These are phyloP conservation scores for Aureobasidium uvarum DNA, from an alignment of 2,329 filamentous ascomycete species.

Conservation along the genomic window DNA sequence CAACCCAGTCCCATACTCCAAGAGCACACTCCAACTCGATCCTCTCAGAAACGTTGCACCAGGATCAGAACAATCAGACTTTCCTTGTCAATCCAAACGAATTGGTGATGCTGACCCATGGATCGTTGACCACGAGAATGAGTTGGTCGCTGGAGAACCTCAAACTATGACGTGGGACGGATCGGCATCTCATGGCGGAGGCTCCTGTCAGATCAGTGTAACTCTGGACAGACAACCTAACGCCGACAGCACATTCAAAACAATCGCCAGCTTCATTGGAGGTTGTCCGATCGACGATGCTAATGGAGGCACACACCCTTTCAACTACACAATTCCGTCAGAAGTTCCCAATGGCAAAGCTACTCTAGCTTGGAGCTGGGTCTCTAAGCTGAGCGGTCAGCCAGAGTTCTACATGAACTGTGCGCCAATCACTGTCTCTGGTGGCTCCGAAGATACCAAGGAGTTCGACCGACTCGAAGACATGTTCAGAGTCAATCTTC, in stretches of 20 bases:
- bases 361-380: constrained; percentile 88
- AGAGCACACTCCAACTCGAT: constrained; percentile 56
- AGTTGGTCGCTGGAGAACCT: constrained; percentile 29
- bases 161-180: constrained; percentile 63
- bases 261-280: constrained; percentile 84
- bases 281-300: constrained; percentile 67
- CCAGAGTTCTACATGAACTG: constrained; percentile 99
- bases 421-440: constrained; percentile 66
- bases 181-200: constrained; percentile 81
- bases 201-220: constrained; percentile 85
- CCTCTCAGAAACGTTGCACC: constrained; percentile 60
- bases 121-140: constrained; percentile 59
- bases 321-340: constrained; percentile 68
- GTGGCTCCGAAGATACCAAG: constrained; percentile 50
- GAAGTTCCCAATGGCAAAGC: constrained; percentile 73
- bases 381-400: constrained; percentile 81
- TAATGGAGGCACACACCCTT: constrained; percentile 49
- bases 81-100: constrained; percentile 70
- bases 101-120: constrained; percentile 56
- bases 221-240: constrained; percentile 74
- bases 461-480: constrained; percentile 64
- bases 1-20: constrained; percentile 64
- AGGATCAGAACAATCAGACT: constrained; percentile 46
- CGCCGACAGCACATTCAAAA: constrained; percentile 70
- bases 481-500: constrained; percentile 74